Evolutionary conservation across 108 stramenopile genomes (phyloP), one percentile per base, ranked within the genome.

Genomic region (Skeletonema costatum): DNA sequence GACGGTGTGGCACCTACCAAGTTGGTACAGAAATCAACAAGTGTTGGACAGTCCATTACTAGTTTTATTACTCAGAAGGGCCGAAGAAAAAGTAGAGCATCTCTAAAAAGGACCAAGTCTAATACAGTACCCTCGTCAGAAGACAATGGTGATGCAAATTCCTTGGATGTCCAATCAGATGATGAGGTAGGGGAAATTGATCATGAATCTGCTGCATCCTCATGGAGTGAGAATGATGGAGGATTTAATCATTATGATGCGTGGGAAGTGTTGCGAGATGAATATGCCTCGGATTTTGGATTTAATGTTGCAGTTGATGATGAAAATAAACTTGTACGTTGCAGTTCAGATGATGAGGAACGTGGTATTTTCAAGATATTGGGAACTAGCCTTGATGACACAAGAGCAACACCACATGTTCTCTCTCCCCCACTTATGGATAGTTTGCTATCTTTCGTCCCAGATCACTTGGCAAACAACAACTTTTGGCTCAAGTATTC

Each of bases 361-460:
- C 30, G 62, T 12, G 69, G 70, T 39, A 56, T 78, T 6, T 94
- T 94, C 85, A 72, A 62, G 41, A 94, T 94, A 36, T 51, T 94
- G 16, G 93, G 93, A 30, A 94, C 93, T 0, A 76, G 73, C 17
- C 87, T 82, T 25, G 82, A 88, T 51, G 93, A 94, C 51, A 76
- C 69, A 10, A 35, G 70, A 11, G 72, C 89, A 0, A 60, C 70
- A 9, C 93, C 93, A 14, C 93, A 94, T 75, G 93, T 94, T 4
- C 78, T 94, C 31, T 82, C 80, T 58, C 93, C 93, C 1, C 91
- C 91, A 8, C 66, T 94, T 30, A 92, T 94, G 93, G 91, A 94
- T 58, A 89, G 89, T 66, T 69, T 94, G 3, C 80, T 88, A 25
- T 77, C 79, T 21, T 92, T 92, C 73, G 66, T 94, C 33, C 93